Percentiles rank a stretch among this genome's conserved stretches.
Evolutionary conservation across 2,329 filamentous ascomycete genomes (phyloP).

Genomic region (Aspergillus vadensis): DNA sequence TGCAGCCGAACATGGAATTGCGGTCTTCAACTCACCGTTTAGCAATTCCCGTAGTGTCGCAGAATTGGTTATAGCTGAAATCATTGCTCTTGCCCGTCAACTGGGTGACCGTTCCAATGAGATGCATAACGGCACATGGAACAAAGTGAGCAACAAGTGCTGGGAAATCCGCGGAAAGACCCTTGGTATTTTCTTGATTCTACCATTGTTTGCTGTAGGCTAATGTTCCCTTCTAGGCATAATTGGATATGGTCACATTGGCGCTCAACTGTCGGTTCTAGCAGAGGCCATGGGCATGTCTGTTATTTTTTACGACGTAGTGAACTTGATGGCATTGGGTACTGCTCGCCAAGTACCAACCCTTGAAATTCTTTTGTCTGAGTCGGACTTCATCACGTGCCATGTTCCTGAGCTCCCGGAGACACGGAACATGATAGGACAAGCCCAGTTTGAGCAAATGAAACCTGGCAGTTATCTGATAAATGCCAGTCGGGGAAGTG

Average conservation of each 20-base stretch:
- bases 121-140: constrained; percentile 93
- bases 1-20: constrained; percentile 65
- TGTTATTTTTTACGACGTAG: constrained; percentile 94
- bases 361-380: constrained; percentile 72
- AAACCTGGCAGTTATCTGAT: constrained; percentile 91
- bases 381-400: constrained; percentile 88
- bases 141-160: constrained; percentile 94
- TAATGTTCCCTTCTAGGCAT: constrained; percentile 61
- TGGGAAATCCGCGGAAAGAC: constrained; percentile 99
- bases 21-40: constrained; percentile 98
- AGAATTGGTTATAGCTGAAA: constrained; percentile 91
- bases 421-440: constrained; percentile 90
- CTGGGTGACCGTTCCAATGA: constrained; percentile 90
- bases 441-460: constrained; percentile 79
- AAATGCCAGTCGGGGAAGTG: constrained; percentile 90
- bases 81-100: constrained; percentile 88
- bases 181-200: constrained; percentile 59
- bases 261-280: constrained; percentile 90
- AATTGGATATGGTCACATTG: constrained; percentile 96
- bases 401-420: constrained; percentile 94
- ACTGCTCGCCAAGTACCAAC: constrained; percentile 80
- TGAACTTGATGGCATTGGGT: constrained; percentile 92
- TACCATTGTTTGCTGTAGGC: constrained; percentile 5
- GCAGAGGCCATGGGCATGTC: constrained; percentile 98
- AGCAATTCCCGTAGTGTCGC: constrained; percentile 96